phyloP scores from a whole-genome alignment of 78 protist species.

The Emiliania huxleyi region DNA sequence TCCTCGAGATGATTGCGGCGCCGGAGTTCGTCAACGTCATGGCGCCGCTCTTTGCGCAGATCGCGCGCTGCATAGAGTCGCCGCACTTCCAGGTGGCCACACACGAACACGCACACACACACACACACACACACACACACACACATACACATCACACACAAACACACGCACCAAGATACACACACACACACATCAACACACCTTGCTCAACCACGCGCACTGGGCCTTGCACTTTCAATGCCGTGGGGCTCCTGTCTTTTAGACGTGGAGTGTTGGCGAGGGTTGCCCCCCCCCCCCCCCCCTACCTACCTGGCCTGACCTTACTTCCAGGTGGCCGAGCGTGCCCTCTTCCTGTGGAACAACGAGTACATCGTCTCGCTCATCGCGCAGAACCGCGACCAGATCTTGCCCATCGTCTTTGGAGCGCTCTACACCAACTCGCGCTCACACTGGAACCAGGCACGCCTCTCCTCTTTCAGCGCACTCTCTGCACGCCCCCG shows the following conservation, averaged over 20 bases:
- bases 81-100: constrained; percentile 79
- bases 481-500: not conserved
- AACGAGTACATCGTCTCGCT: constrained; percentile 69
- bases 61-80: constrained; percentile 56
- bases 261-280: not conserved
- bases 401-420: constrained; percentile 67
- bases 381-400: constrained; percentile 45
- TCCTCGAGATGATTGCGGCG: constrained; percentile 66
- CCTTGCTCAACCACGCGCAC: too few relatives aligned
- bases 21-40: constrained; percentile 49
- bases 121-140: not conserved
- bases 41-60: constrained; percentile 58
- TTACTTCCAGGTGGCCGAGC: constrained; percentile 65
- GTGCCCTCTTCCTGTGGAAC: constrained; percentile 75
- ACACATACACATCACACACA: not conserved
- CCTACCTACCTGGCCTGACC: not conserved
- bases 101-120: constrained; percentile 7
- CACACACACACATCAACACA: too few relatives aligned
- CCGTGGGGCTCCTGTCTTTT: too few relatives aligned
- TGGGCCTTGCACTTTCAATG: too few relatives aligned
- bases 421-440: constrained; percentile 52
- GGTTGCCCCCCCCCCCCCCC: not conserved
- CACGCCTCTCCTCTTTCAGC: too few relatives aligned
- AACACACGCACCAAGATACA: not conserved
- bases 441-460: constrained; percentile 70